phyloP scores from a whole-genome alignment of 2,329 filamentous ascomycete species.

The Exophiala sp. region DNA sequence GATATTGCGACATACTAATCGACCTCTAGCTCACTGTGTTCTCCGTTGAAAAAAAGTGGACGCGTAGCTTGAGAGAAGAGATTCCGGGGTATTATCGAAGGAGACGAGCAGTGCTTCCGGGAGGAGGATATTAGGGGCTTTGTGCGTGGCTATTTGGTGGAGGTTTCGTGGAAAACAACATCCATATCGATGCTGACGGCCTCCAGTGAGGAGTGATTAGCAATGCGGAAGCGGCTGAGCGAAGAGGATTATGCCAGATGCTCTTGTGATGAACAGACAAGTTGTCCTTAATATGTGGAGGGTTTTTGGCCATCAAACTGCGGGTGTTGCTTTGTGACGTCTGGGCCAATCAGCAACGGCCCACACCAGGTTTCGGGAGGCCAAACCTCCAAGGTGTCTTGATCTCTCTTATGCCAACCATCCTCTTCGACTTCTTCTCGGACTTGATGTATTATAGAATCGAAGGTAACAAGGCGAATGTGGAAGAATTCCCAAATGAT shows the following conservation, averaged over 20 bases:
- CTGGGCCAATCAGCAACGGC: slow-evolving; percentile 14
- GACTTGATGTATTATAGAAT: too few species aligned
- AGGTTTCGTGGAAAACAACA: slow-evolving; percentile 3
- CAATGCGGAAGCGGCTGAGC: background rate
- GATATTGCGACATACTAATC: slow-evolving; percentile 38
- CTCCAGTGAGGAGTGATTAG: background rate
- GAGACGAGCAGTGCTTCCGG: slow-evolving; percentile 3
- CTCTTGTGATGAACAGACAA: slow-evolving; percentile 14
- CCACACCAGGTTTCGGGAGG: background rate
- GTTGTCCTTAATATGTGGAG: slow-evolving; percentile 18
- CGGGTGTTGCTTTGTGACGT: slow-evolving; percentile 6
- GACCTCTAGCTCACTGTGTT: slow-evolving; percentile 8
- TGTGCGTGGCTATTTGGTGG: slow-evolving; percentile 14
- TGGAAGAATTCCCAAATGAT: too few species aligned
- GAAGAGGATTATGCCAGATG: background rate
- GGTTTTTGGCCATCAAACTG: slow-evolving; percentile 6
- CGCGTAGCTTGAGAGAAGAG: background rate
- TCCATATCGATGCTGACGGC: slow-evolving; percentile 9
- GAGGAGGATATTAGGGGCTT: slow-evolving; percentile 11
- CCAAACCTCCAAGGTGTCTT: too few species aligned
- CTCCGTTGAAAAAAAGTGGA: background rate
- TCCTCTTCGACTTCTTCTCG: too few species aligned
- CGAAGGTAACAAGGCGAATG: too few species aligned
- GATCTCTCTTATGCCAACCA: too few species aligned
- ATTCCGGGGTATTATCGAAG: slow-evolving; percentile 2